Conservation (phyloP, 2,329 filamentous ascomycete species). For the Verticillium zaregamsianum region DNA sequence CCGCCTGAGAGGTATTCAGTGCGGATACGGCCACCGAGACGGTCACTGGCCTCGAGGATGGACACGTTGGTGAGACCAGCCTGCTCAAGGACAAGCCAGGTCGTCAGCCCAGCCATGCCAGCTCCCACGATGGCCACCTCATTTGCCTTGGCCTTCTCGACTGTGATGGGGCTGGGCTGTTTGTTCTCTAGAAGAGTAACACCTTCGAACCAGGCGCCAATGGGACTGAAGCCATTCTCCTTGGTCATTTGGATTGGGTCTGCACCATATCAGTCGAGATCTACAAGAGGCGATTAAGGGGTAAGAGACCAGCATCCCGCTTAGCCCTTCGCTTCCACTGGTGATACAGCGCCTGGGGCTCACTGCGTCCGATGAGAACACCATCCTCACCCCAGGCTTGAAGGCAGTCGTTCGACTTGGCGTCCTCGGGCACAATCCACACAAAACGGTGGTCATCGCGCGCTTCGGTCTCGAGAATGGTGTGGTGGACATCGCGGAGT, state of each 20-base stretch:
- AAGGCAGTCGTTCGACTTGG: conserved; percentile 29
- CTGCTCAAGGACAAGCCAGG: conserved; percentile 43
- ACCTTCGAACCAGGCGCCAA: conserved; percentile 63
- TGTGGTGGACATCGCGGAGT: conserved; percentile 14
- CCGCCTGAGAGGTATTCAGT: conserved; percentile 58
- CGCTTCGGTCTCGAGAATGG: conserved; percentile 11
- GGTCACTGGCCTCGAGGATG: conserved; percentile 56
- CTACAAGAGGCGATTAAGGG: background rate
- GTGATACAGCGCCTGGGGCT: conserved; percentile 23
- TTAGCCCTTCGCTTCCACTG: conserved; percentile 19
- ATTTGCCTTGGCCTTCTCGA: conserved; percentile 50
- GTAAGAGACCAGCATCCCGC: conserved; percentile 7
- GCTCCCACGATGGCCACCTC: conserved; percentile 60
- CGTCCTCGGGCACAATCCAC: conserved; percentile 18
- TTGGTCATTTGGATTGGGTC: conserved; percentile 43
- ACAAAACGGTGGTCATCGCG: conserved; percentile 17
- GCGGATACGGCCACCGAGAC: conserved; percentile 60
- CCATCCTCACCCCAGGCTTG: conserved; percentile 31
- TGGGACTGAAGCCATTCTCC: conserved; percentile 39
- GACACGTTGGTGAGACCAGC: conserved; percentile 56
- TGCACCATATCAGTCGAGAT: conserved; percentile 15
- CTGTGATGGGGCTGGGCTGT: conserved; percentile 47
- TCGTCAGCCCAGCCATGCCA: conserved; percentile 63
- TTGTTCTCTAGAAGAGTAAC: conserved; percentile 54
- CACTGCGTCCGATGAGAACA: conserved; percentile 28